Percentiles rank a stretch among this genome's conserved stretches.
Conservation (phyloP, 441 rosid species). For the Capsella rubella region DNA sequence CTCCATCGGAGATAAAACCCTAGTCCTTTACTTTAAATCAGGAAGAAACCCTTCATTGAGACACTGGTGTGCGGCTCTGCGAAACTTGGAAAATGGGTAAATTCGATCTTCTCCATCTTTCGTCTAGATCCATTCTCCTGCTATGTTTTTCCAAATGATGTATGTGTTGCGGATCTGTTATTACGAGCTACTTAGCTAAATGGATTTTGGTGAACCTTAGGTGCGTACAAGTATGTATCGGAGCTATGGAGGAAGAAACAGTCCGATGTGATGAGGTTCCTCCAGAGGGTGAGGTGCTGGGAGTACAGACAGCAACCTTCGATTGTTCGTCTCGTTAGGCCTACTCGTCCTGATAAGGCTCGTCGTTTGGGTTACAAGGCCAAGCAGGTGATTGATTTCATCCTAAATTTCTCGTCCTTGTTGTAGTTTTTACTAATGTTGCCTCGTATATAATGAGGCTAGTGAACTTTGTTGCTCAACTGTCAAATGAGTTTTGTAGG, state of each 20-base stretch:
- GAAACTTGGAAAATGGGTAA: conserved; percentile 41
- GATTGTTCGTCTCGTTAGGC: conserved; percentile 46
- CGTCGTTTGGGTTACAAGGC: conserved; percentile 50
- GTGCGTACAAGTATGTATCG: conserved; percentile 50
- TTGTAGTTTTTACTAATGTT: no score
- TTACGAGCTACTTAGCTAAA: background rate
- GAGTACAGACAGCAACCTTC: conserved; percentile 47
- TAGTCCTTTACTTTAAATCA: conserved; percentile 8
- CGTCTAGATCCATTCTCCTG: background rate
- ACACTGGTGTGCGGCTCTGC: conserved; percentile 36
- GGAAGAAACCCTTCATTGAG: conserved; percentile 1
- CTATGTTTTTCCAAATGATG: background rate
- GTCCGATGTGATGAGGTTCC: conserved; percentile 48
- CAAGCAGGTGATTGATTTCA: conserved; percentile 30
- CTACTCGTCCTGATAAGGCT: conserved; percentile 50
- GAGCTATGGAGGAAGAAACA: conserved; percentile 54
- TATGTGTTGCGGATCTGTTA: conserved; percentile 11
- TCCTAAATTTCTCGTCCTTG: no score
- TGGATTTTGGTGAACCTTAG: conserved; percentile 28
- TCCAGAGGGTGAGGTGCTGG: conserved; percentile 51
- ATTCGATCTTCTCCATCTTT: conserved; percentile 1
- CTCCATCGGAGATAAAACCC: conserved; percentile 21
- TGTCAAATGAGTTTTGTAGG: background rate
- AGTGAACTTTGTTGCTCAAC: no score
- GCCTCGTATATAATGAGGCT: no score